phyloP scores from a whole-genome alignment of 129 eudicot genomes.

The Arctium minus region DNA sequence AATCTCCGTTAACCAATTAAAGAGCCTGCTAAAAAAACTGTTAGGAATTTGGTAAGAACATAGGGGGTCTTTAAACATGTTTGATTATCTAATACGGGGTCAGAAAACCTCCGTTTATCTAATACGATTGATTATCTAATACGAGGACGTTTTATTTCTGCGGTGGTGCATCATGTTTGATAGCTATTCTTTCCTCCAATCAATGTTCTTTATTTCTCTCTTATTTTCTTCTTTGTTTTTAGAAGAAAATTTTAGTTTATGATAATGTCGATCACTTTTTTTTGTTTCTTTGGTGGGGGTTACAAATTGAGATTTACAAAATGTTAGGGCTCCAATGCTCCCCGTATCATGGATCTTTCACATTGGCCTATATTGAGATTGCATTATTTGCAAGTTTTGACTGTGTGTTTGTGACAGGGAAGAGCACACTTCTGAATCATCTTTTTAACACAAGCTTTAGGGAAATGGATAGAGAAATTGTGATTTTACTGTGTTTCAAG shows the following conservation, averaged over 20 bases:
- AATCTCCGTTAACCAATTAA: constrained; percentile 19
- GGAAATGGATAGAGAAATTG: constrained; percentile 71
- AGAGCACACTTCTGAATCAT: constrained; percentile 89
- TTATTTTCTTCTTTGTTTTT: neutral
- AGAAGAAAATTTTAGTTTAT: neutral
- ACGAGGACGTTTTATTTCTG: neutral
- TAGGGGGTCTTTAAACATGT: neutral
- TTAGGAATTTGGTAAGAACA: constrained; percentile 41
- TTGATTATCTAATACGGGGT: no score
- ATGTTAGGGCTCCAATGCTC: neutral
- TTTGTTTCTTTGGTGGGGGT: neutral
- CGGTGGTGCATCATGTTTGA: neutral
- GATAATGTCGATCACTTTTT: neutral
- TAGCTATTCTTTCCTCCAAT: neutral
- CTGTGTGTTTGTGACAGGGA: constrained; percentile 52
- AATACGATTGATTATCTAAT: neutral
- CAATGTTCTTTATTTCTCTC: neutral
- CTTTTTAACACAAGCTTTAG: constrained; percentile 78
- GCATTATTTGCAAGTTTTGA: constrained; percentile 12
- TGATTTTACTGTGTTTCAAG: neutral
- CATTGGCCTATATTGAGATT: neutral
- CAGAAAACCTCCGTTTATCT: no score
- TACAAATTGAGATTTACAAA: neutral
- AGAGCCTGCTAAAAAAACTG: constrained; percentile 27
- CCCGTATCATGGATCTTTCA: neutral